Percentiles rank a stretch among this genome's conserved stretches.
Evolutionary conservation across 2,329 filamentous ascomycete genomes (phyloP).

Genomic region (Rasamsonia emersonii): DNA sequence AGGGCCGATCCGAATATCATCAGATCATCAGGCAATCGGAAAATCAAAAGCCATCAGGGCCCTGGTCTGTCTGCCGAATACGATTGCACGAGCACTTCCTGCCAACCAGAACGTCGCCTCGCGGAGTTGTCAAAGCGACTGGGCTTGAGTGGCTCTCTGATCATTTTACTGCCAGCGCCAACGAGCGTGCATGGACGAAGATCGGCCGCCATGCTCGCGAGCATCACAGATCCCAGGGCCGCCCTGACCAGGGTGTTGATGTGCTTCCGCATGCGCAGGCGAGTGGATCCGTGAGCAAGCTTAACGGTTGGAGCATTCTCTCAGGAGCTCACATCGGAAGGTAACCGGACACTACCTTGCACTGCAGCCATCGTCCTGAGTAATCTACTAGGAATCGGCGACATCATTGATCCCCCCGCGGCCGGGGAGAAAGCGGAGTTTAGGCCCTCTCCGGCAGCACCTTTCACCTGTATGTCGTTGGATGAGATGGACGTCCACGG

Average conservation of each 20-base stretch:
- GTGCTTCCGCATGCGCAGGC: neutral
- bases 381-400: no score
- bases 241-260: neutral
- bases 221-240: constrained; percentile 4
- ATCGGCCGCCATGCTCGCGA: constrained; percentile 6
- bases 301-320: no score
- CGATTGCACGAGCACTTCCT: constrained; percentile 1
- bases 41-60: no score
- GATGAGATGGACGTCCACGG: no score
- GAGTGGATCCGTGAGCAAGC: no score
- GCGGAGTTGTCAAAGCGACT: constrained; percentile 7
- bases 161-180: constrained; percentile 9
- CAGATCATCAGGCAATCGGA: constrained; percentile 21
- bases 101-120: constrained; percentile 4
- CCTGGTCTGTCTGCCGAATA: neutral
- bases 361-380: no score
- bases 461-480: no score
- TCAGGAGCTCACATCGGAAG: no score
- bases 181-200: constrained; percentile 6
- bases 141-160: constrained; percentile 4
- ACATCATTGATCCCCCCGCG: no score
- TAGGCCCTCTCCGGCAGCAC: no score
- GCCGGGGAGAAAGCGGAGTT: no score
- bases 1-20: constrained; percentile 24
- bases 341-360: no score